Evolutionary conservation across 352 stramenopile species (phyloP), one percentile per base, ranked within the genome.

Genomic region (Blastocystis sp.): DNA sequence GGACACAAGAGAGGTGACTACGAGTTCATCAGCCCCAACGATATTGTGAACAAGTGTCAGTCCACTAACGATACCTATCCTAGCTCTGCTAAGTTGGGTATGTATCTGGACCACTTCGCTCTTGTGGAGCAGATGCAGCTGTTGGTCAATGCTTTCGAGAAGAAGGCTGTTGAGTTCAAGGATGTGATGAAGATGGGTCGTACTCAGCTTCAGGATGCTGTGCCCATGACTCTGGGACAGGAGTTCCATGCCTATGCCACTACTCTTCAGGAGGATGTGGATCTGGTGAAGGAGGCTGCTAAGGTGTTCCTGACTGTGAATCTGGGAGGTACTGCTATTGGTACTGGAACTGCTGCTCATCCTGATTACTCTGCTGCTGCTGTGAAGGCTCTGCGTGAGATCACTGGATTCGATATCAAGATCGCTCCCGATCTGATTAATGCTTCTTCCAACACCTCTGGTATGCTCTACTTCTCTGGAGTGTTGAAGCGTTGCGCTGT

Each of bases 1-100:
- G 51, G 42, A 14, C 37, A 54, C 59, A 90, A 73, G 71, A 88
- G 81, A 73, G 88, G 92, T 1, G 87, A 88, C 57, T 87, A 89
- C 29, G 81, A 88, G 56, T 90, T 89, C 46, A 90, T 93, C 42
- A 59, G 24, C n/a, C 91, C 91, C 52, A 93, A 93, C 87, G 91
- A 93, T 88, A 89, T 92, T 74, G 90, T 93, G 39, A 93, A 93
- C 88, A 93, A 92, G 90, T 92, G 89, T 19, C 91, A 93, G 73
- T 93, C 91, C 27, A 92, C 91, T 7, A 93, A 93, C 88, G 91
- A 93, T 88, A 89, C 89, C 52, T 92, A 92, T 77, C 91, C 91
- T 21, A 92, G 90, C 42, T 88, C 91, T n/a, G 92, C 92, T 57
- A 89, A 86, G 77, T 88, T 93, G 65, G 90, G 90, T 24, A 88